Percentiles rank a stretch among this genome's conserved stretches.
Evolutionary conservation across 805 yeast genomes (phyloP).

Genomic region (Wickerhamiella sergipiensis): DNA sequence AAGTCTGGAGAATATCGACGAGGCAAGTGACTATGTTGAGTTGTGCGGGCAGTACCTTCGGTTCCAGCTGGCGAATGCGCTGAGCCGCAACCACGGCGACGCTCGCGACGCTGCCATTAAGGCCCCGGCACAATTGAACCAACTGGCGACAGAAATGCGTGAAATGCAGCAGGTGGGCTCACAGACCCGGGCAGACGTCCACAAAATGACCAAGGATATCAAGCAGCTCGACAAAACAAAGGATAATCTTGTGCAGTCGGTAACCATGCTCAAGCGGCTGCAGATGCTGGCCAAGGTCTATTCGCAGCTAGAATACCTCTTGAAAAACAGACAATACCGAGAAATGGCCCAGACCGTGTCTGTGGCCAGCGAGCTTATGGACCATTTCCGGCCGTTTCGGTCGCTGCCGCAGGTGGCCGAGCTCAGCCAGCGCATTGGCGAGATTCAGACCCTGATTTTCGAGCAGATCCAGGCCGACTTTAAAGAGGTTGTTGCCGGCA

Average conservation of each 20-base stretch:
- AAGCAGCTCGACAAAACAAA: constrained; percentile 70
- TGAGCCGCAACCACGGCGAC: constrained; percentile 24
- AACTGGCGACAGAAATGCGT: constrained; percentile 15
- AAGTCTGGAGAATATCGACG: constrained; percentile 37
- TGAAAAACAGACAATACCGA: constrained; percentile 32
- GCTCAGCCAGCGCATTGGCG: constrained; percentile 44
- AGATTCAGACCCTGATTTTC: constrained; percentile 45
- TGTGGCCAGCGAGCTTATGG: constrained; percentile 60
- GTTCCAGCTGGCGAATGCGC: constrained; percentile 29
- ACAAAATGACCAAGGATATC: constrained; percentile 57
- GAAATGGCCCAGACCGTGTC: constrained; percentile 49
- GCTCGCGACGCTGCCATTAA: constrained; percentile 15
- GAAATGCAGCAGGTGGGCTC: constrained; percentile 12
- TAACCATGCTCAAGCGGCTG: constrained; percentile 74
- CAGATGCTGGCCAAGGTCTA: constrained; percentile 76
- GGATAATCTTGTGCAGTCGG: constrained; percentile 65
- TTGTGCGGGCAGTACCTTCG: constrained; percentile 39
- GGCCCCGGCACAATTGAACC: constrained; percentile 23
- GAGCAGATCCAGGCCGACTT: constrained; percentile 66
- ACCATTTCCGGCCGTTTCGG: constrained; percentile 64
- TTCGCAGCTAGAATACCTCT: constrained; percentile 39
- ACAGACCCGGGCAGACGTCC: constrained; percentile 13
- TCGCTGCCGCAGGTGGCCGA: constrained; percentile 69
- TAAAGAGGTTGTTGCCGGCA: constrained; percentile 22
- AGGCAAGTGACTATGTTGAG: constrained; percentile 36